Evolutionary conservation across 2,329 filamentous ascomycete genomes (phyloP).

Genomic region (Monilinia laxa): DNA sequence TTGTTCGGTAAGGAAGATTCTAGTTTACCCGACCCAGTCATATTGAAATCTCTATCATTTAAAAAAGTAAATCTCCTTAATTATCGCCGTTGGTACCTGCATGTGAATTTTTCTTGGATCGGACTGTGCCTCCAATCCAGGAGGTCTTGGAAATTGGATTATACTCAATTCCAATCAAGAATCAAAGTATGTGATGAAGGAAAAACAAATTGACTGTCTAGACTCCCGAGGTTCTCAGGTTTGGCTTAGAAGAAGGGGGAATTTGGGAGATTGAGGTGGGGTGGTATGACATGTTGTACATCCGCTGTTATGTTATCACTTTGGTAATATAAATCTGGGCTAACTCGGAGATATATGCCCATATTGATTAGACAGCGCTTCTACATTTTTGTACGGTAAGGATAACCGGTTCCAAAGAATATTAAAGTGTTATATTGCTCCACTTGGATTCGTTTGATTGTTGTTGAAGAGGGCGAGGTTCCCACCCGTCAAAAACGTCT

Average conservation of each 20-base stretch:
- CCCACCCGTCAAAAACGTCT: too few relatives aligned
- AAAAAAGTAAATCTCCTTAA: conserved; percentile 9
- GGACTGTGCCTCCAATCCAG: not conserved
- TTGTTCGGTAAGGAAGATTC: conserved; percentile 2
- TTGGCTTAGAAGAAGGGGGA: not conserved
- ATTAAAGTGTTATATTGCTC: too few relatives aligned
- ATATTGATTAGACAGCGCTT: too few relatives aligned
- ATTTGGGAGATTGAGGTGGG: not conserved
- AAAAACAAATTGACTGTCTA: conserved; percentile 2
- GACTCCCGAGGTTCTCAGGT: conserved; percentile 1
- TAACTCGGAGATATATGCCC: too few relatives aligned
- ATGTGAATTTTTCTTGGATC: not conserved
- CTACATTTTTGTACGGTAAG: too few relatives aligned
- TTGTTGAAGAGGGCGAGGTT: too few relatives aligned
- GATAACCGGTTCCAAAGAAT: too few relatives aligned
- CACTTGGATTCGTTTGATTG: too few relatives aligned
- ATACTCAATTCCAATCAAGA: too few relatives aligned
- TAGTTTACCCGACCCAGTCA: conserved; percentile 5
- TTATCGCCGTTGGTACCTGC: conserved; percentile 3
- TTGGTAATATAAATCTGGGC: too few relatives aligned
- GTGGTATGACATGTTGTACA: too few relatives aligned
- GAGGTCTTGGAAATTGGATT: conserved; percentile 13
- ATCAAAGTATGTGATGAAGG: not conserved
- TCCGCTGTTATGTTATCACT: too few relatives aligned
- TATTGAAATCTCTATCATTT: not conserved